Base-by-base conservation (phyloP, 2,329 filamentous ascomycete genomes). In the Mycocentrospora acerina region DNA sequence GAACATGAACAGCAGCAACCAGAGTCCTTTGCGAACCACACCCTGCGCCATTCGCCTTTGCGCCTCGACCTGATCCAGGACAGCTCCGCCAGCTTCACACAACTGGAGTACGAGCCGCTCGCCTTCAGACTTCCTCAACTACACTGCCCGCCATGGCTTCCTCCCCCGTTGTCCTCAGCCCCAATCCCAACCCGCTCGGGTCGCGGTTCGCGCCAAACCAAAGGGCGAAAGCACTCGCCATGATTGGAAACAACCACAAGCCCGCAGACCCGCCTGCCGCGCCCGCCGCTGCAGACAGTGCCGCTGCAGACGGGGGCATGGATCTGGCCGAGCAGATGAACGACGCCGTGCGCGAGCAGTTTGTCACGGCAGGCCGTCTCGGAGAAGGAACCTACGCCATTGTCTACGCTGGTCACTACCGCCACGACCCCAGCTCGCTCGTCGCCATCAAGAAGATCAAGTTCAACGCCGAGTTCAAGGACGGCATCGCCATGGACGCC, bases 311-410 rank as follows among this genome's bases (percentile, higher is more conserved):
- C 29, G 56, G 51, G 12, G 52, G 45, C 13, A 47, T 55, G 26
- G 66, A 77, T 44, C 57, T 75, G 4, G 71, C 72, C 9, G 72
- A 74, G 48, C 68, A 72, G 42, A 69, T 76, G 49, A 75, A 77
- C 49, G 64, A 69, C 7, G 59, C 70, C 24, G 67, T 73, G 60
- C 89, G 90, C 68, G 79, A 80, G 53, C 95, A 93, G 75, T 98
- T 95, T 67, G 80, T 93, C 51, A 95, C 94, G 74, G 88, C 88
- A 60, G 90, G 87, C 66, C 93, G 93, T 64, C 81, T 98, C 44
- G 93, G 93, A 67, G 89, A 95, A 70, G 93, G 93, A 73, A 97
- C 93, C 49, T 98, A 98, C 67, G 93, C 93, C 64, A 85, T 94
- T 59, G 93, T 98, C 60, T 96, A 90, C 74, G 82, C 90, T 36